Base-by-base conservation (phyloP, 768 basidiomycete genomes). In the Psilocybe subaeruginosa region DNA sequence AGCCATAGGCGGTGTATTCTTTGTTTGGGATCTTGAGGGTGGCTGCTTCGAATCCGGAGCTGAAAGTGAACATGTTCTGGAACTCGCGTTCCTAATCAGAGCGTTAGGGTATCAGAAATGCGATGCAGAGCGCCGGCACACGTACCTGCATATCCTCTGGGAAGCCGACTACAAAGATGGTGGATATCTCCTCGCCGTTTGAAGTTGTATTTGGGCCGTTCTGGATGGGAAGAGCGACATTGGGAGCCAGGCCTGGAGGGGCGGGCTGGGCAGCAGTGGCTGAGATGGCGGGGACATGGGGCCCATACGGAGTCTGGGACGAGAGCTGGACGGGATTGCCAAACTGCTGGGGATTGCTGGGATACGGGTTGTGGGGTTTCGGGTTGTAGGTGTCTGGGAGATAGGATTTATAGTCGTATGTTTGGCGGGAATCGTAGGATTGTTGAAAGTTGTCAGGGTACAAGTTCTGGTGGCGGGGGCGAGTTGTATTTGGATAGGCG, bases 21-120 rank as follows among this genome's bases (percentile, higher is more conserved):
- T 95, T 91, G 80, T 94, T 93, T 1, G 97, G 97, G 60, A 97
- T 94, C 83, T 98, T 99, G 67, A 99, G 83, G 5, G 96, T 97
- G 7, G 97, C 97, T 23, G 96, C 97, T 74, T 99, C 97, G 69
- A 99, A 99, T 9, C 95, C 97, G 0, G 85, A 78, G 3, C 93
- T 94, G 70, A 99, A 99, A 7, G 95, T 94, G 73, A 99, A 99
- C 92, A 99, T 97, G 73, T 98, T 98, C 74, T 97, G 94, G 75
- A 99, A 99, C 77, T 99, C 97, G 31, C 97, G 94, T 79, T 99
- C 97, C 95, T 98, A 67, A 3, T 55, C 54, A 65, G 51, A 39
- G 51, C 27, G 50, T 63, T 65, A 58, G 68, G 69, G 63, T 55
- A 66, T 61, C 64, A 45, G 58, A 39, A 43, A 55, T 35, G 19